Percentiles rank a stretch among this genome's conserved stretches.
These are phyloP conservation scores for Penicillium pulvis DNA, from an alignment of 495 filamentous ascomycete species.

Conservation along the genomic window DNA sequence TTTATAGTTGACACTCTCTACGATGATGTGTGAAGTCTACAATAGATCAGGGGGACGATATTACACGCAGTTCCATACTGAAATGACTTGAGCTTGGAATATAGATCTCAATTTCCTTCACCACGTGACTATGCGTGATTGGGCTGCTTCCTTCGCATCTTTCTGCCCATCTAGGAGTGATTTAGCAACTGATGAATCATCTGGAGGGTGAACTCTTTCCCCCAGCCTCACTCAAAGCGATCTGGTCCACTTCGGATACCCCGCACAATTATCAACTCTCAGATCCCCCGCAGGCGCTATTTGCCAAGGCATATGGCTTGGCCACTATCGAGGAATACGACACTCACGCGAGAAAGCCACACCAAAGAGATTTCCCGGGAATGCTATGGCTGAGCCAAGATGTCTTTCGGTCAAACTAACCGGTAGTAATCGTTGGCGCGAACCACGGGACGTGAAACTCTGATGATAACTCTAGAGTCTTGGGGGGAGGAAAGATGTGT, in stretches of 20 bases:
- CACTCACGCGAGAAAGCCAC: not conserved
- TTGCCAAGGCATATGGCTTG: constrained; percentile 7
- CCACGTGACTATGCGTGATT: not conserved
- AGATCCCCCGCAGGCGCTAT: constrained; percentile 6
- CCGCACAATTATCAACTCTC: not conserved
- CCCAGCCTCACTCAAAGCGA: not conserved
- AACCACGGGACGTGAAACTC: not conserved
- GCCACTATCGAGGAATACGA: not conserved
- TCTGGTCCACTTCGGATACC: constrained; percentile 2
- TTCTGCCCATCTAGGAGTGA: not conserved
- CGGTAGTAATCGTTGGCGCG: not conserved
- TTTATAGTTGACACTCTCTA: no score
- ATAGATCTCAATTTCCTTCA: no score
- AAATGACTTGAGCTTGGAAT: no score
- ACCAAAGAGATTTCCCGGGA: not conserved
- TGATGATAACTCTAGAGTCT: no score
- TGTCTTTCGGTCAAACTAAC: not conserved
- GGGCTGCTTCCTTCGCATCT: not conserved
- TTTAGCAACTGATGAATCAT: not conserved
- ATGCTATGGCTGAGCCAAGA: not conserved
- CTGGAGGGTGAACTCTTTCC: not conserved
- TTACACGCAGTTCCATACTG: no score
- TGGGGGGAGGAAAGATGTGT: not conserved
- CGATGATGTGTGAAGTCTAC: no score
- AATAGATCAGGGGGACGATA: no score